phyloP scores from a whole-genome alignment of 2,329 filamentous ascomycete genomes.

The Pseudopyricularia javanii region DNA sequence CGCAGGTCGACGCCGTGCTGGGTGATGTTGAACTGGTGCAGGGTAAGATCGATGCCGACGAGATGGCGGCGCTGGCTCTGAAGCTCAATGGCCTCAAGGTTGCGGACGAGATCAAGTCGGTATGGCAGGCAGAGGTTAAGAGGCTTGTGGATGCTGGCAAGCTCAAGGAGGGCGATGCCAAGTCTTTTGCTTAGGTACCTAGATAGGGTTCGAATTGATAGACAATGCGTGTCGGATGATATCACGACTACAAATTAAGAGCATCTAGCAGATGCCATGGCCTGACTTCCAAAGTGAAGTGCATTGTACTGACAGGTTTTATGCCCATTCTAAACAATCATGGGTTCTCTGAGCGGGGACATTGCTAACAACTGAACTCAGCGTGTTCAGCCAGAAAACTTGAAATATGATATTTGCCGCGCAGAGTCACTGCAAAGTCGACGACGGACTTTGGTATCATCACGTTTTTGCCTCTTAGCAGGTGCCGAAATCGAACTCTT shows the following conservation, averaged over 20 bases:
- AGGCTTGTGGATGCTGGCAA: conserved; percentile 71
- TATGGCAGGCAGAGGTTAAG: conserved; percentile 69
- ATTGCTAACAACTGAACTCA: too few species aligned
- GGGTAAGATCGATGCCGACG: conserved; percentile 78
- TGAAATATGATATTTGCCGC: too few species aligned
- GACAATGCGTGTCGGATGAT: neutral
- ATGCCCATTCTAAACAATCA: neutral
- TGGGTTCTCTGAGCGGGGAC: neutral
- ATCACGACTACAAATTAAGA: neutral
- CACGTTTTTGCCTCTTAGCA: neutral
- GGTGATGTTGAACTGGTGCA: conserved; percentile 79
- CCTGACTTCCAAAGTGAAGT: neutral
- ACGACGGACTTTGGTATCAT: too few species aligned
- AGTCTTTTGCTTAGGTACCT: conserved; percentile 36
- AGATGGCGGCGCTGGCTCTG: conserved; percentile 70
- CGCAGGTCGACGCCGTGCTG: conserved; percentile 71
- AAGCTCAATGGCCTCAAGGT: conserved; percentile 74
- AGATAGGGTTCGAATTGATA: neutral
- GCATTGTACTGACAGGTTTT: neutral
- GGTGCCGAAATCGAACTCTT: neutral
- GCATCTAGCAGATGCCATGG: neutral
- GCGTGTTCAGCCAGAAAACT: too few species aligned
- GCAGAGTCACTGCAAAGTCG: too few species aligned
- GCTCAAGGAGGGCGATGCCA: conserved; percentile 72
- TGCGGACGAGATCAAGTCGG: conserved; percentile 70